Base-by-base conservation (phyloP, 306 rosid genomes). In the Dryas drummondii region DNA sequence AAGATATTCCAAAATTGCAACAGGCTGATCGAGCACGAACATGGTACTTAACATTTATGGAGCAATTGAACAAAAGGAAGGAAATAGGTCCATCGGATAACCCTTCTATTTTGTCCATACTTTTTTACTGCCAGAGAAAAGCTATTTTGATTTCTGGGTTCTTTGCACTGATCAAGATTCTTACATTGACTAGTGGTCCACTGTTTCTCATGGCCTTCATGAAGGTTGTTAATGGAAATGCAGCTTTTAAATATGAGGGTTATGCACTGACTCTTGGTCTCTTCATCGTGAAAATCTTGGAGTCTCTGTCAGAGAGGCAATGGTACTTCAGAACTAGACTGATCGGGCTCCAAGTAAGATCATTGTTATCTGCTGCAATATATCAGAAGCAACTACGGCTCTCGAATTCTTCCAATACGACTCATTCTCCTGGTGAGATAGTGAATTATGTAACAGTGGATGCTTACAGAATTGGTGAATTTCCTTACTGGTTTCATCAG, bases 231-330 rank as follows among this genome's bases (percentile, higher is more conserved):
- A 68, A 72, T 64, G 82, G 78, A 10, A 68, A 55, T 37, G 37
- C 15, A 55, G 61, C 77, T 26, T 79, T 79, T 49, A 68, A 65
- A 48, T 60, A 74, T 41, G 78, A 79, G 14, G 74, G 82, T 10
- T 79, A 71, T 72, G 82, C 69, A 49, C 49, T 72, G 59, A 72
- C 78, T 7, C 58, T 45, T 6, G 82, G 78, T 42, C 73, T 79
- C 55, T 79, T 79, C 26, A 13, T 66, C 1, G 74, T 57, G 13
- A 72, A 79, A 58, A 32, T 72, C 13, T 6, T 45, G 52, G 78
- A 79, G 69, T 72, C 78, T 48, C 40, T 79, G 14, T 79, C 78
- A 0, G 82, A 66, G 68, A 79, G 82, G 73, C 82, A 79, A 55
- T 72, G 73, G 78, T 27, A 4, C 69, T 79, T 72, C 22, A 65